These are phyloP conservation scores for Pisolithus tinctorius DNA, from an alignment of 768 basidiomycete species.

Conservation along the genomic window DNA sequence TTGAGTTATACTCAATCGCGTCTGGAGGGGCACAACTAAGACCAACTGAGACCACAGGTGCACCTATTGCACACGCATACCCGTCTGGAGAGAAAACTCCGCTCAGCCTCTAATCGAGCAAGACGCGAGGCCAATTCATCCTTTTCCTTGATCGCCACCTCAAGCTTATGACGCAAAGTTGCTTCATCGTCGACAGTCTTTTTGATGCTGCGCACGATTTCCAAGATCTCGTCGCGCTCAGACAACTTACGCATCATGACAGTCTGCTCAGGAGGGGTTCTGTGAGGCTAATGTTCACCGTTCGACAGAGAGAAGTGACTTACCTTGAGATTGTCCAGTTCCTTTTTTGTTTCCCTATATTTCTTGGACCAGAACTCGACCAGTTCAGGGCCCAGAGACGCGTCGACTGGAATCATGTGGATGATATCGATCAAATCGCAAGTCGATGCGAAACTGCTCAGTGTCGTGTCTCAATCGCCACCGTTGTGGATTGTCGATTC, in stretches of 20 bases:
- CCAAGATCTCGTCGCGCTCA: background rate
- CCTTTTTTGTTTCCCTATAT: conserved; percentile 7
- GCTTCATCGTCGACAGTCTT: background rate
- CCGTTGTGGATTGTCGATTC: too few species aligned
- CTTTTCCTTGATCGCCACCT: conserved; percentile 9
- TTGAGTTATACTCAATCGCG: background rate
- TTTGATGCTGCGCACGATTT: background rate
- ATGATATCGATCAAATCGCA: too few species aligned
- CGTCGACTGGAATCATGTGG: background rate
- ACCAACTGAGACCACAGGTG: background rate
- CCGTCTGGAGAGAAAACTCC: conserved; percentile 10
- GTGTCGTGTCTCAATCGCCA: too few species aligned
- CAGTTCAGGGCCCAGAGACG: conserved; percentile 4
- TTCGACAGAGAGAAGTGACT: background rate
- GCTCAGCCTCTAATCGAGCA: conserved; percentile 11
- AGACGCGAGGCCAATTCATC: conserved; percentile 7
- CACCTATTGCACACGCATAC: conserved; percentile 3
- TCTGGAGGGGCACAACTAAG: background rate
- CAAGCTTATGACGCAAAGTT: background rate
- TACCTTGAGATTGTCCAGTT: conserved; percentile 6
- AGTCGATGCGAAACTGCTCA: too few species aligned
- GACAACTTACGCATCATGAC: too few species aligned
- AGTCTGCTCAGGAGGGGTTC: too few species aligned
- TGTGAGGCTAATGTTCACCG: too few species aligned
- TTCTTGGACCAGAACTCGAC: conserved; percentile 11